Evolutionary conservation across 2,329 filamentous ascomycete species (phyloP), one percentile per base, ranked within the genome.

Genomic region (Fonsecaea erecta): DNA sequence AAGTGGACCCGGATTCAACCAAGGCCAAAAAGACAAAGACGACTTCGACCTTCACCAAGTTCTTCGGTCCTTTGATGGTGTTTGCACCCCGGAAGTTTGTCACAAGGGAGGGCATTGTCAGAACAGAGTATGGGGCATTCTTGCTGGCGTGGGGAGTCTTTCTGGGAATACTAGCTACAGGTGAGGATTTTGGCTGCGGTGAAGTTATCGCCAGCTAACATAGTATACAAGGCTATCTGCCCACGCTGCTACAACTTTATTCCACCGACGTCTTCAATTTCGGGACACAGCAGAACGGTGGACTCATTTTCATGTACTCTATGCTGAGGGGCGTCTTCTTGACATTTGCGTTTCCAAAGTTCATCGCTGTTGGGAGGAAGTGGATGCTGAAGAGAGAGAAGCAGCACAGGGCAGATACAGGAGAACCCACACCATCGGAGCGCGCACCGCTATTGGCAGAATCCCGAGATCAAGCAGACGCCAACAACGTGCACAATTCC

Each of bases 91-190:
- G 86, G 68, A 82, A 78, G 54, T 81, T 88, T 71, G 76, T 82
- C 0, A 75, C 86, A 0, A 70, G 72, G 0, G 80, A 82, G 56
- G 88, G 88, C 0, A 77, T 76, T 1, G 71, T 83, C 4, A 78
- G 76, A 55, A 85, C 77, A 18, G 86, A 90, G 67, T 86, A 86
- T 26, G 88, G 89, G 1, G 82, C 89, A 0, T 75, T 89, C 2
- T 83, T 90, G 1, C 82, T 91, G 2, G 88, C 86, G 21, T 76
- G 81, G 0, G 89, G 89, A 1, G 87, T 90, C 1, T 91, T 90
- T 64, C 76, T 89, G 0, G 88, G 86, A 0, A 87, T 91, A 73
- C 80, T 90, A 1, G 88, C 89, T 0, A 90, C 89, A 0, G 88
- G 67, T 68, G 28, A 57, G 61, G 37, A 9, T 26, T 35, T 32